Base-by-base conservation (phyloP, 805 yeast genomes). In the Barnettozyma pratensis region DNA sequence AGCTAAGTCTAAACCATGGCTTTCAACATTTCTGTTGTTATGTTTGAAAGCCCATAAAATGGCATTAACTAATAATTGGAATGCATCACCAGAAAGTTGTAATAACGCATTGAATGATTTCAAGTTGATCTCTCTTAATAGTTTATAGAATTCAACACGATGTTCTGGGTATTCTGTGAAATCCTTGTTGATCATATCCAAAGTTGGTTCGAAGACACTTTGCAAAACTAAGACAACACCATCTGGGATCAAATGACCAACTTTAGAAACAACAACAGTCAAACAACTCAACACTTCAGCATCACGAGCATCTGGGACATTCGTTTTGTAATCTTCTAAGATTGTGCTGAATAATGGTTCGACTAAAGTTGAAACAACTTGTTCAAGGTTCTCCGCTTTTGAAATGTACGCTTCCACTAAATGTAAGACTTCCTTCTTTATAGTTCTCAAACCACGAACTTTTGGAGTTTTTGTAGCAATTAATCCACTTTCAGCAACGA, bases 1-100 rank as follows among this genome's bases (percentile, higher is more conserved):
- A 34, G 94, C 87, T 54, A 94, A 76, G 37, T 84, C 79, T 58
- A 94, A 77, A 29, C 99, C 99, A 47, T 84, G 84, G 54, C 85
- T 91, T 68, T 94, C 99, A 48, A 94, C 97, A 48, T 92, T 98
- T 66, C 98, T 82, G 68, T 94, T 91, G 62, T 91, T 94, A 67
- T 94, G 99, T 69, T 94, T 92, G 67, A 94, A 87, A 0, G 98
- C 97, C 99, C 99, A 94, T 61, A 94, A 74, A 41, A 96, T 91
- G 3, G 98, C 96, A 69, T 90, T 92, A 51, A 94, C 82, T 49
- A 94, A 85, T 50, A 89, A 78, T 63, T 87, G 90, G 77, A 94
- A 92, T 27, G 96, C 96, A 54, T 82, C 90, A 4, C 95, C 92
- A 8, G 97, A 95, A 54, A 94, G 77, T 66, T 89, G 87, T 51